Evolutionary conservation across 2,329 filamentous ascomycete genomes (phyloP).

Genomic region (Apiospora koreana): DNA sequence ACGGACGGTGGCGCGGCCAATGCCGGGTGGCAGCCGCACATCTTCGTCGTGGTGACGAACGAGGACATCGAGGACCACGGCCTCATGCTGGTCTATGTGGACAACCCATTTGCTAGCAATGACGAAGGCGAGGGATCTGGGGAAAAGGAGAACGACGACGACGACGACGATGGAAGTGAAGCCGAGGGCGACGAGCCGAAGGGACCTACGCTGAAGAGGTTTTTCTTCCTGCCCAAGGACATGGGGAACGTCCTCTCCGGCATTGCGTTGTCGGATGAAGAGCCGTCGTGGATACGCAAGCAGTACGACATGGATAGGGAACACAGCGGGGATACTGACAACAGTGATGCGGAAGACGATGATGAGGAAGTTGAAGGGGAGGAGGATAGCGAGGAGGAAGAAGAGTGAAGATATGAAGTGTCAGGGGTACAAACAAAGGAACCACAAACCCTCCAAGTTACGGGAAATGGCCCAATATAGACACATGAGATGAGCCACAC

Average conservation of each 20-base stretch:
- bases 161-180: not conserved
- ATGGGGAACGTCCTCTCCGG: not conserved
- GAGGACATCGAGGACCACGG: slow-evolving; percentile 12
- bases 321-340: not conserved
- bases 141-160: not conserved
- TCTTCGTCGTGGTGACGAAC: slow-evolving; percentile 9
- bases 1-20: not conserved
- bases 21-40: not conserved
- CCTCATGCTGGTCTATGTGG: slow-evolving; percentile 3
- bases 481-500: too few relatives aligned
- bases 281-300: not conserved
- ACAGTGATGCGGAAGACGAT: not conserved
- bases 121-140: not conserved
- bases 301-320: not conserved
- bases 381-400: too few relatives aligned
- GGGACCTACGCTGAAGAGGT: not conserved
- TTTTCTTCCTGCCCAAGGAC: not conserved
- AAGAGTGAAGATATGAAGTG: too few relatives aligned
- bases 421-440: too few relatives aligned
- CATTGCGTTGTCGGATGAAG: not conserved
- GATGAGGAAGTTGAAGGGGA: not conserved
- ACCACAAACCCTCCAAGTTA: too few relatives aligned
- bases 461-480: too few relatives aligned
- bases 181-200: not conserved
- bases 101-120: not conserved